Evolutionary conservation across 208 protist genomes (phyloP).

Genomic region (Wallacemonas collosoma): DNA sequence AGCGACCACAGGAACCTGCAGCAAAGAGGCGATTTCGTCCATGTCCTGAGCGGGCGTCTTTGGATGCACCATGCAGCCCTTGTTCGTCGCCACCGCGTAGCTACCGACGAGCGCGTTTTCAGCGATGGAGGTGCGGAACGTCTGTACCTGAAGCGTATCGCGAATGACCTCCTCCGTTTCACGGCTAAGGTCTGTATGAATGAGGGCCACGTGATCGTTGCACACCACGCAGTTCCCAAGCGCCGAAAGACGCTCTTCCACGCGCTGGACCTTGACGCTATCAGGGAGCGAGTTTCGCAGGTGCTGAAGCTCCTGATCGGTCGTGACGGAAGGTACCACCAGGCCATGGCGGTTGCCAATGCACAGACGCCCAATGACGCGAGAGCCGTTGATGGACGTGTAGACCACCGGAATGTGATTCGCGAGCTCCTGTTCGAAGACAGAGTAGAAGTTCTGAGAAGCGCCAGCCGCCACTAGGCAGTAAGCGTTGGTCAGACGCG

Average conservation of each 20-base stretch:
- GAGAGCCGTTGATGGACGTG: constrained; percentile 95
- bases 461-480: constrained; percentile 97
- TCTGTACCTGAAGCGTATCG: constrained; percentile 98
- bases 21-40: constrained; percentile 98
- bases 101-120: constrained; percentile 98
- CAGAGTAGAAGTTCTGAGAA: constrained; percentile 98
- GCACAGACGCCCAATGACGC: constrained; percentile 97
- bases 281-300: constrained; percentile 99
- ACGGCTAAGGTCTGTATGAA: constrained; percentile 99
- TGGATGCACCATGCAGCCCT: constrained; percentile 98
- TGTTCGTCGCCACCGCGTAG: constrained; percentile 98
- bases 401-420: constrained; percentile 99
- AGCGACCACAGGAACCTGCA: constrained; percentile 98
- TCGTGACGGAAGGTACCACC: constrained; percentile 98
- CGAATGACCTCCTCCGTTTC: constrained; percentile 99
- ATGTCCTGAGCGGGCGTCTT: constrained; percentile 97
- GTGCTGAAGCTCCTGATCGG: constrained; percentile 99
- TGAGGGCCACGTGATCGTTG: constrained; percentile 99
- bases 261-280: constrained; percentile 94
- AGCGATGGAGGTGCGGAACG: constrained; percentile 98
- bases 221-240: constrained; percentile 99
- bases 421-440: constrained; percentile 98
- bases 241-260: constrained; percentile 99
- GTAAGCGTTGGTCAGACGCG: constrained; percentile 99
- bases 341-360: constrained; percentile 99